phyloP scores from a whole-genome alignment of 169 alveolate species.

The Cryptosporidium meleagridis region DNA sequence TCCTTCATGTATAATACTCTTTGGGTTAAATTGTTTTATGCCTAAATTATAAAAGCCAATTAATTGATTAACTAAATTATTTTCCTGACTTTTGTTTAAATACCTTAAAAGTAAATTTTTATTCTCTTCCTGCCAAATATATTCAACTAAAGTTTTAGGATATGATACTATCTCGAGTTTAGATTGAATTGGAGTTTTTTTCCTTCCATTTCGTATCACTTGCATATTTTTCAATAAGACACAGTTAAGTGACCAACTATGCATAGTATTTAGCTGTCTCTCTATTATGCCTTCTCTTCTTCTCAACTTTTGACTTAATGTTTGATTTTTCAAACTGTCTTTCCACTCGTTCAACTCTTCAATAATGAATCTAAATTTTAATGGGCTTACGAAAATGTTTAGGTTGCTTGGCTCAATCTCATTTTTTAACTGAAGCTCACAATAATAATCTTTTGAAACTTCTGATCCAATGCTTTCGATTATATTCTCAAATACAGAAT shows the following conservation, averaged over 20 bases:
- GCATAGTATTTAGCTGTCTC: slow-evolving; percentile 37
- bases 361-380: slow-evolving; percentile 26
- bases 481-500: slow-evolving; percentile 11
- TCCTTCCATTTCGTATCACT: background rate
- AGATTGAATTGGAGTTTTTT: background rate
- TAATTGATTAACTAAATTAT: background rate
- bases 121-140: slow-evolving; percentile 12
- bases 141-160: slow-evolving; percentile 34
- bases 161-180: slow-evolving; percentile 34
- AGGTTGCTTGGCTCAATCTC: background rate
- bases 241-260: slow-evolving; percentile 29
- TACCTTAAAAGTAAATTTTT: background rate
- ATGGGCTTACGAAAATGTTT: background rate
- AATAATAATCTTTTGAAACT: background rate
- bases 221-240: background rate
- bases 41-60: slow-evolving; percentile 3
- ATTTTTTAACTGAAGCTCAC: background rate
- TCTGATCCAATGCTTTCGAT: background rate
- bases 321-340: background rate
- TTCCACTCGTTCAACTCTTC: slow-evolving; percentile 55
- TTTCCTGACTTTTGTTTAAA: background rate
- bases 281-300: slow-evolving; percentile 51
- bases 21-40: background rate
- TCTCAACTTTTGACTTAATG: background rate
- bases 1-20: background rate